Percentiles rank a stretch among this genome's conserved stretches.
phyloP scores from a whole-genome alignment of 2,329 filamentous ascomycete genomes.

The Geoglossum cookeanum region DNA sequence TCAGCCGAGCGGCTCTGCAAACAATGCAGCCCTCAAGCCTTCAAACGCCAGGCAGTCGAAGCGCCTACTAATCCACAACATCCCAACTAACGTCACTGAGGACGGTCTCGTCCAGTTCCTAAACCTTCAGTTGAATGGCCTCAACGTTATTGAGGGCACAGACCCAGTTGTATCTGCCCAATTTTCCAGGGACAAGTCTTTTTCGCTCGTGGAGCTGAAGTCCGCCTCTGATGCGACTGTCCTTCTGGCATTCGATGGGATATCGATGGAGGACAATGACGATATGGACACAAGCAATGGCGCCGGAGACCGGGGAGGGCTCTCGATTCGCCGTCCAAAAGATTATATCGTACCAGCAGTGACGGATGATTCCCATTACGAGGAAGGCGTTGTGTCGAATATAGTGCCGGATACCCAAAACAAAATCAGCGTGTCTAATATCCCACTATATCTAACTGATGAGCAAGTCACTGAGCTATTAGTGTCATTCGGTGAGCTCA shows the following conservation, averaged over 20 bases:
- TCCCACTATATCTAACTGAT: slow-evolving; percentile 72
- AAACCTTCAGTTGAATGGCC: slow-evolving; percentile 89
- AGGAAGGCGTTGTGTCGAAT: slow-evolving; percentile 58
- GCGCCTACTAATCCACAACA: slow-evolving; percentile 71
- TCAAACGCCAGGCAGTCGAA: slow-evolving; percentile 88
- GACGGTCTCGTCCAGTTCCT: slow-evolving; percentile 69
- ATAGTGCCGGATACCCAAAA: slow-evolving; percentile 80
- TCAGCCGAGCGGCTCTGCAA: slow-evolving; percentile 53
- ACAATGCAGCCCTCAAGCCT: slow-evolving; percentile 68
- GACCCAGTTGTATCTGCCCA: slow-evolving; percentile 78
- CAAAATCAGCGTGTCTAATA: slow-evolving; percentile 85
- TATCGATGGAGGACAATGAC: slow-evolving; percentile 63
- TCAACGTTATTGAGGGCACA: slow-evolving; percentile 69
- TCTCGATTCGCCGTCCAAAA: slow-evolving; percentile 73
- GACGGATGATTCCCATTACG: slow-evolving; percentile 51
- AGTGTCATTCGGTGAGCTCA: slow-evolving; percentile 78
- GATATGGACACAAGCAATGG: slow-evolving; percentile 33
- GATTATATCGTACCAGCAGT: slow-evolving; percentile 88
- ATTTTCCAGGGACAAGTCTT: slow-evolving; percentile 57
- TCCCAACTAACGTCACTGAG: slow-evolving; percentile 54
- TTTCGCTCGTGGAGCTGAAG: slow-evolving; percentile 84
- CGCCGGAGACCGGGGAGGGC: slow-evolving; percentile 32
- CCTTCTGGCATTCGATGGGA: slow-evolving; percentile 75
- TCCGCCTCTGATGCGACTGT: slow-evolving; percentile 74
- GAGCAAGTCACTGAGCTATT: slow-evolving; percentile 84